Conservation (phyloP, 441 rosid genomes). For the Hura crepitans region DNA sequence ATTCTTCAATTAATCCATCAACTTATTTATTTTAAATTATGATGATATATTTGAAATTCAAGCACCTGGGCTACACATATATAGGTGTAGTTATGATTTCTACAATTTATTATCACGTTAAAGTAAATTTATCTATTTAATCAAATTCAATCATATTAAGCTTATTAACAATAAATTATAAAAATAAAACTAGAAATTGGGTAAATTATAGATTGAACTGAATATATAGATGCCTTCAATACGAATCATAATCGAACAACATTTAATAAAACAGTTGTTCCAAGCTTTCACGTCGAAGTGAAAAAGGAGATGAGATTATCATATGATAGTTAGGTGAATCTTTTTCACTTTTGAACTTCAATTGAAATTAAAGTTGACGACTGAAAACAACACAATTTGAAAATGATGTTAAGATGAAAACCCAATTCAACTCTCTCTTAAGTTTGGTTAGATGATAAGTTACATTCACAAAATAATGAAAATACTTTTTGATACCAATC, state of each 20-base stretch:
- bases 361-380: conserved; percentile 6
- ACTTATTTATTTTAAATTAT: not conserved
- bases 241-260: not conserved
- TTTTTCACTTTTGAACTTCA: conserved; percentile 15
- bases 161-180: too few species aligned
- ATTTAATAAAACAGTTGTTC: conserved; percentile 3
- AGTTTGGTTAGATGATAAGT: conserved; percentile 16
- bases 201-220: not conserved
- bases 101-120: too few species aligned
- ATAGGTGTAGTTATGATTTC: too few species aligned
- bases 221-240: not conserved
- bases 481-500: not conserved
- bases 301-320: not conserved
- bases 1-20: not conserved
- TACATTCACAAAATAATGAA: conserved; percentile 6
- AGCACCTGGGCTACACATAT: too few species aligned
- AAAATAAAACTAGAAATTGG: too few species aligned
- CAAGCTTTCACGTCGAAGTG: not conserved
- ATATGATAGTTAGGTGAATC: conserved; percentile 14
- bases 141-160: too few species aligned
- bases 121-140: too few species aligned
- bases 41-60: conserved; percentile 10
- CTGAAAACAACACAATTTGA: conserved; percentile 21
- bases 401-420: not conserved
- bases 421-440: not conserved